Evolutionary conservation across 768 basidiomycete genomes (phyloP), one percentile per base, ranked within the genome.

Genomic region (Lentinula sp.): DNA sequence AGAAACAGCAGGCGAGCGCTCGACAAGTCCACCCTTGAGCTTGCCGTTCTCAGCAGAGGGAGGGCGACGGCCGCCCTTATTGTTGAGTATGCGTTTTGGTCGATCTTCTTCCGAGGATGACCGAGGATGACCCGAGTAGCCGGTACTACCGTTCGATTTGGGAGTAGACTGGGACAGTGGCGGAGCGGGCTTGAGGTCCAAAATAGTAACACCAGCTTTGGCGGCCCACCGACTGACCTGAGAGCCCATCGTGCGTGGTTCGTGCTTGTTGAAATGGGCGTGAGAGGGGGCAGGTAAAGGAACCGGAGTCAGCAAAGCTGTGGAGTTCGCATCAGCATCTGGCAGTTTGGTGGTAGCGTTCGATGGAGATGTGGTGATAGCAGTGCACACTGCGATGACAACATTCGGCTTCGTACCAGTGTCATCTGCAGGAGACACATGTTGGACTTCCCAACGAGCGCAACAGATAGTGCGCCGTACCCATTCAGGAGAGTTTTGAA

Each of bases 381-480:
- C 62, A 13, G 76, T 69, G 20, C 79, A 70, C 15, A 89, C 78
- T 8, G 90, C 91, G 15, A 92, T 74, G 15, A 86, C 78, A 51
- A 90, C 85, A 64, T 83, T 86, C 37, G 41, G 55, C 37, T 23
- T 56, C 6, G 55, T 6, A 20, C 4, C 39, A 23, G 0, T 13
- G 4, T 7, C 12, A 41, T 6, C 15, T 28, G 41, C 6, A n/a
- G 55, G 37, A 8, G 55, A 12, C n/a, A 81, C 80, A 60, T 87
- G 77, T 51, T 88, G 80, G 45, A 80, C 70, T 68, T 91, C 90
- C 88, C 88, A 93, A 16, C 81, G 81, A 2, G 87, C 88, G 68
- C 91, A 92, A 68, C 88, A 93, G 61, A 93, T 86, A 37, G 88
- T 90, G 61, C 91, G 82, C 64, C 91, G 84, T 33, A 93, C 82